Conservation (phyloP, 1,139 yeast species). For the Protomyces macrosporus region DNA sequence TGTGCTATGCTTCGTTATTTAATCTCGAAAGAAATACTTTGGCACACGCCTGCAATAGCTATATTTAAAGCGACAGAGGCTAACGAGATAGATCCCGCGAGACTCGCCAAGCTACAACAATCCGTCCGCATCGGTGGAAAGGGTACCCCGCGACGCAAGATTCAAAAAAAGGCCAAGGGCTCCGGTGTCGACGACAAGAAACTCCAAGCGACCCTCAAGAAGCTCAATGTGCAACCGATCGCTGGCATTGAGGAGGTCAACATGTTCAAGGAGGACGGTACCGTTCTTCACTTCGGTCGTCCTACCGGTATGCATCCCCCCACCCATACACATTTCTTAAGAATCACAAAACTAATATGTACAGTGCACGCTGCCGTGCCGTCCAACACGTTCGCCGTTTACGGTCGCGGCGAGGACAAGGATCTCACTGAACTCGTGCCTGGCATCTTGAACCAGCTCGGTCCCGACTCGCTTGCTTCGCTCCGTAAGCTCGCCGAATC, state of each 20-base stretch:
- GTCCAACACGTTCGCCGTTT: slow-evolving; percentile 88
- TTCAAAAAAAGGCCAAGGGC: slow-evolving; percentile 66
- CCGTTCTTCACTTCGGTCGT: slow-evolving; percentile 79
- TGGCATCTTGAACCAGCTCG: slow-evolving; percentile 90
- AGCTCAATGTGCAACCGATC: slow-evolving; percentile 82
- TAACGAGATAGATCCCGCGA: slow-evolving; percentile 32
- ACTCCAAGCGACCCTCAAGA: slow-evolving; percentile 82
- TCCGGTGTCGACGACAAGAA: slow-evolving; percentile 78
- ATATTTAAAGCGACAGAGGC: background rate
- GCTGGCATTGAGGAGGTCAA: slow-evolving; percentile 94
- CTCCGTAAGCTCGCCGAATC: slow-evolving; percentile 87
- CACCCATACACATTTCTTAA: background rate
- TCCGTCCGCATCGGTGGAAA: slow-evolving; percentile 45
- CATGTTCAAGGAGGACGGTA: slow-evolving; percentile 95
- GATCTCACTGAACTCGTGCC: slow-evolving; percentile 90
- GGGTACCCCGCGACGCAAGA: slow-evolving; percentile 57
- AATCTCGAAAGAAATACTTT: no score
- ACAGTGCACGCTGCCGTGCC: slow-evolving; percentile 91
- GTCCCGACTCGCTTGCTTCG: slow-evolving; percentile 90
- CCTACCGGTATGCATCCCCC: slow-evolving; percentile 33
- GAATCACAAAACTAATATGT: slow-evolving; percentile 41
- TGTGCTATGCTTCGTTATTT: no score
- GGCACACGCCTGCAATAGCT: no score
- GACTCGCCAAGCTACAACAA: slow-evolving; percentile 42
- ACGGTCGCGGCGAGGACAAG: slow-evolving; percentile 94